Evolutionary conservation across 768 basidiomycete genomes (phyloP), one percentile per base, ranked within the genome.

Genomic region (Suillus placidus): DNA sequence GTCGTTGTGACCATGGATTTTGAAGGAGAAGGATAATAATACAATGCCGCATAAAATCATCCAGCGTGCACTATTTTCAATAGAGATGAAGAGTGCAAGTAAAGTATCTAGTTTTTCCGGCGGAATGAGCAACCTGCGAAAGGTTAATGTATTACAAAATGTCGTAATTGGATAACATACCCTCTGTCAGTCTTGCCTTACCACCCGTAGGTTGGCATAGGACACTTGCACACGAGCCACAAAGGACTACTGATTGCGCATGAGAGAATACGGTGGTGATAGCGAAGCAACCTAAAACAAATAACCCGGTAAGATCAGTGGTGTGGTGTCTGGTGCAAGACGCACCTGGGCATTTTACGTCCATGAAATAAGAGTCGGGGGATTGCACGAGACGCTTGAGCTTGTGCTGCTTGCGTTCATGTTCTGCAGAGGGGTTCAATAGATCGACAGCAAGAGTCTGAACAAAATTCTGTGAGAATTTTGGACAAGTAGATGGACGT

Each of bases 331-430:
- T 32, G 18, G 18, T 2, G 6, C 43, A 10, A 42, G 34, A 82
- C 89, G 66, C 67, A 94, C 94, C 95, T 73, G 97, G 90, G 83
- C 97, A 99, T 82, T 99, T 99, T 74, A 99, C 96, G 75, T 99
- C 97, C 97, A 99, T 99, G 84, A 99, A 99, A 84, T 94, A 99
- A 42, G 97, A 99, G 83, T 98, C 95, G 70, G 97, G 97, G 62
- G 91, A 91, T 82, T 98, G 97, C 72, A 99, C 97, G 73, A 99
- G 90, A 79, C 95, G 91, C 88, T 99, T 99, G 80, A 98, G 93
- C 87, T 99, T 99, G 92, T 99, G 97, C 80, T 88, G 90, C 80
- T 85, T 89, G 80, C 83, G 89, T 83, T 97, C 93, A 73, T 87
- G 80, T 78, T 94, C 93, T 71, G 87, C 80, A 66, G 94, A 91